Base-by-base conservation (phyloP, 23 red algal species). In the Gracilaria vermiculophylla region DNA sequence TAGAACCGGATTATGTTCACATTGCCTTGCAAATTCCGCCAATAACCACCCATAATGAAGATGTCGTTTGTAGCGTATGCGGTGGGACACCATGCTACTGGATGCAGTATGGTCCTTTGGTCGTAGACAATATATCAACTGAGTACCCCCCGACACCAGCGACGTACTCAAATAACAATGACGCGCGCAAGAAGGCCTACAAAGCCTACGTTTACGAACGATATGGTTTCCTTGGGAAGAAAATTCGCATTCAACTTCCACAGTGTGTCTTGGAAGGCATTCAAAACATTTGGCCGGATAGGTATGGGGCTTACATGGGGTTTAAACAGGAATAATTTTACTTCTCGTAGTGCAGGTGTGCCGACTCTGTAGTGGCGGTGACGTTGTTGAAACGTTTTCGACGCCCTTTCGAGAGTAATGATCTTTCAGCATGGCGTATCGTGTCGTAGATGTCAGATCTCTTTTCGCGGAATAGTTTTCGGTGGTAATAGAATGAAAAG, bases 61-160 rank as follows among this genome's bases (percentile, higher is more conserved):
- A 76, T 29, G 70, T 29, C 2, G 70, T 20, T 1, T 76, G 70
- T 34, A 2, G 48, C 24, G 15, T 28, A 39, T 76, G 70, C 48
- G 35, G 70, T 28, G 70, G 47, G 5, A 76, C 70, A 9, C 34
- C 70, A 31, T 76, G 70, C 39, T 76, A 76, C 47, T 76, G 70
- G 35, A 36, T 53, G 25, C 70, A 76, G 17, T 20, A 27, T 11
- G 70, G 20, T 8, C 19, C 37, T 14, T 42, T 9, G 33, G 69
- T 74, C 5, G 20, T 62, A 27, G 27, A 21, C 8, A 9, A 62
- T 5, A 66, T 28, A 66, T 1, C 15, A 35, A 16, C 23, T 32
- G 28, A 3, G 3, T 53, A 10, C 42, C 40, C 17, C 48, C 21
- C 31, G 3, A 6, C 24, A 53, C 13, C 2, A 5, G 47, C 17